Evolutionary conservation across 495 filamentous ascomycete genomes (phyloP).

Genomic region (Platismatia glauca): DNA sequence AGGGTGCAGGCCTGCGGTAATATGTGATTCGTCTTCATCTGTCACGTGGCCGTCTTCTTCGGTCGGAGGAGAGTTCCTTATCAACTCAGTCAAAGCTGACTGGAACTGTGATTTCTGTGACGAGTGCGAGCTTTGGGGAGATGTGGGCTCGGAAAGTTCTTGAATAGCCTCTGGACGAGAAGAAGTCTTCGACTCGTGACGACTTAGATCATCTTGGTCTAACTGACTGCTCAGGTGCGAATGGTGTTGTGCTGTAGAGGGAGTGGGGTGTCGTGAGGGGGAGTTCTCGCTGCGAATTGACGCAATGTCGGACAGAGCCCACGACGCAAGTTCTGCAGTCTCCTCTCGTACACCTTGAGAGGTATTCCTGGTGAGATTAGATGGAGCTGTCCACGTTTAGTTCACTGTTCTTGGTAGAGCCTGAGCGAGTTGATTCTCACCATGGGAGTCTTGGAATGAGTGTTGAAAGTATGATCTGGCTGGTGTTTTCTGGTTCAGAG

Average conservation of each 20-base stretch:
- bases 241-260: constrained; percentile 2
- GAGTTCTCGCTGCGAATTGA: constrained; percentile 28
- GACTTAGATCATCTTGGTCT: constrained; percentile 4
- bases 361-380: constrained; percentile 64
- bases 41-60: constrained; percentile 25
- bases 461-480: constrained; percentile 73
- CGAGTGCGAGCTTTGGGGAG: constrained; percentile 31
- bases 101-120: constrained; percentile 30
- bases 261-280: constrained; percentile 13
- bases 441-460: constrained; percentile 51
- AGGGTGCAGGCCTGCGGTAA: constrained; percentile 4
- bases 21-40: constrained; percentile 16
- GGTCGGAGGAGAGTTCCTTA: constrained; percentile 44
- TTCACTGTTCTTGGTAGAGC: constrained; percentile 5
- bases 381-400: constrained; percentile 33
- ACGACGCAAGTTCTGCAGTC: constrained; percentile 81
- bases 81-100: constrained; percentile 57
- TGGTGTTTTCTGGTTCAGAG: constrained; percentile 52
- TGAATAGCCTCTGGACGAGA: constrained; percentile 39
- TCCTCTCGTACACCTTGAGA: constrained; percentile 74
- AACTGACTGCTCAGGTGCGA: constrained; percentile 3
- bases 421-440: constrained; percentile 28
- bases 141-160: constrained; percentile 54
- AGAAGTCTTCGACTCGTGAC: constrained; percentile 21
- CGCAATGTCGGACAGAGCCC: constrained; percentile 62